Evolutionary conservation across 306 rosid genomes (phyloP).

Genomic region (Pyrus pyrifolia): DNA sequence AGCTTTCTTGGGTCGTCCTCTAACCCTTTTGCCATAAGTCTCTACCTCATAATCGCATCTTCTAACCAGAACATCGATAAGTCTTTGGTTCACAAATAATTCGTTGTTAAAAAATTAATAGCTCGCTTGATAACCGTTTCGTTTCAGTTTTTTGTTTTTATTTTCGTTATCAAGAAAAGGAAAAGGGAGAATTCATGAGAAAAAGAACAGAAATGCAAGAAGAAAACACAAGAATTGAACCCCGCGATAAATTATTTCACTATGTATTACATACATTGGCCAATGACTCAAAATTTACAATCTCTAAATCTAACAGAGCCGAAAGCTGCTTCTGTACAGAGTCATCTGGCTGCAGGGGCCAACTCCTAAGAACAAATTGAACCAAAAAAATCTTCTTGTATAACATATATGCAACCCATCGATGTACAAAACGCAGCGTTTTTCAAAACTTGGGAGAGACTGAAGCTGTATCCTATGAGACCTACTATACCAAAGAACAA

Average conservation of each 20-base stretch:
- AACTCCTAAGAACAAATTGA: constrained; percentile 5
- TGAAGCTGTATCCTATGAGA: constrained; percentile 5
- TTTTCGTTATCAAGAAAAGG: not conserved
- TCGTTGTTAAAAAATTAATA: too few species aligned
- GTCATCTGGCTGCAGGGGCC: constrained; percentile 14
- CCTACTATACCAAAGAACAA: not conserved
- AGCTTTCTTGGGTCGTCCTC: too few species aligned
- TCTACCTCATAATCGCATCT: too few species aligned
- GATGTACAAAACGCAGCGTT: not conserved
- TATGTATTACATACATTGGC: constrained; percentile 17
- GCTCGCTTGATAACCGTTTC: not conserved
- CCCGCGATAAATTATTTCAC: constrained; percentile 28
- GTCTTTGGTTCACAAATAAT: too few species aligned
- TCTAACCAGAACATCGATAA: too few species aligned
- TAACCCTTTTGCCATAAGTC: too few species aligned
- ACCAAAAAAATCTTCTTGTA: not conserved
- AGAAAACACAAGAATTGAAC: not conserved
- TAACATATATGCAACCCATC: not conserved
- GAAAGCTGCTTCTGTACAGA: constrained; percentile 15
- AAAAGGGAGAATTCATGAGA: not conserved
- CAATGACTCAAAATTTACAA: constrained; percentile 17
- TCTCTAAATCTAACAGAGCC: constrained; percentile 1
- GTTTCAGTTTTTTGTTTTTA: too few species aligned
- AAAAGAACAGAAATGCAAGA: not conserved
- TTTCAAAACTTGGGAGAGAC: constrained; percentile 5